Percentiles rank a stretch among this genome's conserved stretches.
These are phyloP conservation scores for Ailanthus altissimus DNA, from an alignment of 345 rosid genomes.

Conservation along the genomic window DNA sequence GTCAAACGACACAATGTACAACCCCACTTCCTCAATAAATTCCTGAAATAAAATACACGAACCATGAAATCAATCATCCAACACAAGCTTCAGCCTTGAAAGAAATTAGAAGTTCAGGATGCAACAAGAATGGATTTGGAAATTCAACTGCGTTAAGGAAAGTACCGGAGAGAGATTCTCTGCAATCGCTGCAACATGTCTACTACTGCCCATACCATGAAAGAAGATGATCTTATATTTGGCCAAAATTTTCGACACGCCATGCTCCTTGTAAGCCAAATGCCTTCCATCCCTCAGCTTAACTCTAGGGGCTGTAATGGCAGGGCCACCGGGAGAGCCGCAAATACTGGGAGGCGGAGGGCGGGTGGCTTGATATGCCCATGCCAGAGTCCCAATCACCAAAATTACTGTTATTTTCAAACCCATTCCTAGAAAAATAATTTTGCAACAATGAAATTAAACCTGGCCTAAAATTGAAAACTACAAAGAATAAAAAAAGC, in stretches of 20 bases:
- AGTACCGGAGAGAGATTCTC: slow-evolving; percentile 36
- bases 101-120: too few species aligned
- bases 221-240: slow-evolving; percentile 40
- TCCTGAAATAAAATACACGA: slow-evolving; percentile 30
- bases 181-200: slow-evolving; percentile 37
- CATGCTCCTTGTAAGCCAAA: slow-evolving; percentile 56
- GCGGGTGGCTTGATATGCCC: slow-evolving; percentile 42
- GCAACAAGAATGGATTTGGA: not conserved
- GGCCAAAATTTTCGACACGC: slow-evolving; percentile 43
- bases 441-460: not conserved
- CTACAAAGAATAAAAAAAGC: too few species aligned
- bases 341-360: slow-evolving; percentile 46
- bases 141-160: slow-evolving; percentile 5
- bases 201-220: slow-evolving; percentile 47
- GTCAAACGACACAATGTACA: slow-evolving; percentile 45
- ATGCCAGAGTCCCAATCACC: slow-evolving; percentile 39
- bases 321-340: slow-evolving; percentile 44
- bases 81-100: not conserved
- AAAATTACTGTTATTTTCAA: slow-evolving; percentile 22
- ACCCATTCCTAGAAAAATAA: slow-evolving; percentile 20
- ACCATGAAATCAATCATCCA: not conserved
- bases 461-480: too few species aligned
- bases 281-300: slow-evolving; percentile 59
- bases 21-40: slow-evolving; percentile 42
- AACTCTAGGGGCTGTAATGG: slow-evolving; percentile 45